Evolutionary conservation across 192 early-diverging fungal species (phyloP).

Genomic region (Gigaspora rosea): DNA sequence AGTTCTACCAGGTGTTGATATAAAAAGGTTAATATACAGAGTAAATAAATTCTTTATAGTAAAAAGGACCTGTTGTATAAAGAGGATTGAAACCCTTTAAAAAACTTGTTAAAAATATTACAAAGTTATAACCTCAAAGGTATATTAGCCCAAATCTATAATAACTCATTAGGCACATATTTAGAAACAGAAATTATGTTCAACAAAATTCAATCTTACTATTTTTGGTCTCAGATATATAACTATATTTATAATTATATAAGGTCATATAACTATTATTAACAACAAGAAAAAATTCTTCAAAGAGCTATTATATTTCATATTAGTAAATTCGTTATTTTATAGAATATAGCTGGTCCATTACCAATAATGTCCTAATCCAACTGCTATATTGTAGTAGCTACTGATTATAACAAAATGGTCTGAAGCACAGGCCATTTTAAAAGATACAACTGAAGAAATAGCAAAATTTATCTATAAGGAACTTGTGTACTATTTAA

Average conservation of each 20-base stretch:
- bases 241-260: not conserved
- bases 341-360: not conserved
- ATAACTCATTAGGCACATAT: not conserved
- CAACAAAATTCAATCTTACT: not conserved
- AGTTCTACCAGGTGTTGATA: not conserved
- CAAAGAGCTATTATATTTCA: not conserved
- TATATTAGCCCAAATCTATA: not conserved
- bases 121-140: not conserved
- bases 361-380: constrained; percentile 12
- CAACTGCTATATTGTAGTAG: constrained; percentile 33
- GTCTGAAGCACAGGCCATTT: constrained; percentile 31
- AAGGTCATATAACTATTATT: not conserved
- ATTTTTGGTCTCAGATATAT: not conserved
- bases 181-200: not conserved
- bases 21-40: not conserved
- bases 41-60: not conserved
- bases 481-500: constrained; percentile 36
- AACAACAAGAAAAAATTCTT: not conserved
- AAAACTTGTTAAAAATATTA: not conserved
- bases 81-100: not conserved
- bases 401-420: constrained; percentile 43
- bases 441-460: constrained; percentile 17
- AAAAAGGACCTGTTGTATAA: not conserved
- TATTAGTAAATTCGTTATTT: not conserved
- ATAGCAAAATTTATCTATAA: constrained; percentile 36